Conservation (phyloP, 371 early-diverging fungal species). For the Capniomyces stellatus region DNA sequence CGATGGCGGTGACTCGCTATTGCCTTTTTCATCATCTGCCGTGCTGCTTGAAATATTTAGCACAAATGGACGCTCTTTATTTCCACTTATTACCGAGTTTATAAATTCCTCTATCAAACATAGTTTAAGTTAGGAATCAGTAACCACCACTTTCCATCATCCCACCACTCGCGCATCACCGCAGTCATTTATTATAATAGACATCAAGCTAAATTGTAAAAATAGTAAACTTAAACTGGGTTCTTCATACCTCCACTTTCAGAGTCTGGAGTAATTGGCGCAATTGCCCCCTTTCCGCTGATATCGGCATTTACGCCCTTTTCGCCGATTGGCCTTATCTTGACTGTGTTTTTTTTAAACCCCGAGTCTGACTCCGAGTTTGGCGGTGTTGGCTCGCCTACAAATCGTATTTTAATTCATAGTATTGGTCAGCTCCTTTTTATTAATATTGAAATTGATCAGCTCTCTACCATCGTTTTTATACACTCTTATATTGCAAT, state of each 20-base stretch:
- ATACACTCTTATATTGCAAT: neutral
- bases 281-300: neutral
- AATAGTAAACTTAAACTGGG: neutral
- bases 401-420: neutral
- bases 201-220: neutral
- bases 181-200: neutral
- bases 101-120: neutral
- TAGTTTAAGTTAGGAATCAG: neutral
- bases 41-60: neutral
- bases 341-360: neutral
- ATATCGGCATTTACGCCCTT: neutral
- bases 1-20: neutral
- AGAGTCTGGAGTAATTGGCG: neutral
- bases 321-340: neutral
- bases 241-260: neutral
- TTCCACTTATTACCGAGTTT: neutral
- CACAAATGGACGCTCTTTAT: neutral
- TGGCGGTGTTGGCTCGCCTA: conserved; percentile 4
- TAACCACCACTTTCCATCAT: too few relatives aligned
- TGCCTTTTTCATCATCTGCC: neutral
- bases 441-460: too few relatives aligned
- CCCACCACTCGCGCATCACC: neutral
- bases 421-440: neutral
- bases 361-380: neutral
- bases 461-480: too few relatives aligned